Evolutionary conservation across 2,329 filamentous ascomycete genomes (phyloP).

Genomic region (Ceratocystiopsis minuta): DNA sequence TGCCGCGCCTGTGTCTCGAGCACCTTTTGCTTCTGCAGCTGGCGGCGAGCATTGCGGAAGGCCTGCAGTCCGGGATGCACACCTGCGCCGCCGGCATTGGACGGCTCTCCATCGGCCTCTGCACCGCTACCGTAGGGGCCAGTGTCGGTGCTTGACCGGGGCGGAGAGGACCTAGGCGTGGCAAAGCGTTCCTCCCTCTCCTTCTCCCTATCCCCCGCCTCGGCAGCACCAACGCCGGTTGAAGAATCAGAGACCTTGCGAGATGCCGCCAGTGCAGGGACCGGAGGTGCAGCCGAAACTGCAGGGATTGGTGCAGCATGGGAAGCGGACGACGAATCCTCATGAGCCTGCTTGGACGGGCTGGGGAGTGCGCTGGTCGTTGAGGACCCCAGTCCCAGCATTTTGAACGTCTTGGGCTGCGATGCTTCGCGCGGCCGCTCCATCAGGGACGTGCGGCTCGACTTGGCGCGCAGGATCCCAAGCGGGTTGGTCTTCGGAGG

Average conservation of each 20-base stretch:
- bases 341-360: constrained; percentile 20
- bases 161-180: not conserved
- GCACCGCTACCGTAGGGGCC: constrained; percentile 5
- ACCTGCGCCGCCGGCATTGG: constrained; percentile 20
- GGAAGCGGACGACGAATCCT: constrained; percentile 10
- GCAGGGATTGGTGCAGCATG: too few relatives aligned
- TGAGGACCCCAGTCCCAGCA: constrained; percentile 35
- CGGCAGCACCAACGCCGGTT: too few relatives aligned
- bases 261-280: not conserved
- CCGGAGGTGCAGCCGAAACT: not conserved
- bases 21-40: constrained; percentile 38
- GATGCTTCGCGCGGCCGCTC: constrained; percentile 22
- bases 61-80: constrained; percentile 34
- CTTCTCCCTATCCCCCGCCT: too few relatives aligned
- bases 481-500: constrained; percentile 35
- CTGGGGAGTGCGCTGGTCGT: constrained; percentile 23
- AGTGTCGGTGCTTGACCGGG: constrained; percentile 3
- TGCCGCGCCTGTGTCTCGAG: constrained; percentile 28
- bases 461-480: constrained; percentile 46
- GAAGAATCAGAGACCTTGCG: too few relatives aligned
- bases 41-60: constrained; percentile 38
- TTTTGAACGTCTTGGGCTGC: constrained; percentile 40
- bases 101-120: constrained; percentile 7
- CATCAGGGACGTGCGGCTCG: constrained; percentile 47
- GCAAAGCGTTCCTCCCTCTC: constrained; percentile 9